A percentile compares a stretch with the other conserved stretches of the same genome.
Evolutionary conservation across 257 asterid species (phyloP).

Genomic region (Nicotiana noctiflora): DNA sequence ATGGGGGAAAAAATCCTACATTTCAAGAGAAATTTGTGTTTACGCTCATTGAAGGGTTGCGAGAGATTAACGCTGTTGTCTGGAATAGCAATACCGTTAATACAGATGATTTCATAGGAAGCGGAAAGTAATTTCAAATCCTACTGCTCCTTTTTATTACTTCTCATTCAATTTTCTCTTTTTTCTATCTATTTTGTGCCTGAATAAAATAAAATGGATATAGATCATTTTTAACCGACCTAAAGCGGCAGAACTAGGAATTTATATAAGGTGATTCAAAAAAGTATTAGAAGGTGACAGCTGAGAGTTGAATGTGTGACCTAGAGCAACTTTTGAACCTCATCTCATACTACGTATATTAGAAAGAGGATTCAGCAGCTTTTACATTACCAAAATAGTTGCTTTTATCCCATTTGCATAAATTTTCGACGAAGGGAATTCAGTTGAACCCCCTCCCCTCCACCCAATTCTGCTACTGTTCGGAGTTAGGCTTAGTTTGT

Average conservation of each 20-base stretch:
- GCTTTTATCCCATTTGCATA: no score
- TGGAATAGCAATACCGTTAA: constrained; percentile 92
- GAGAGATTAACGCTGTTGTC: constrained; percentile 58
- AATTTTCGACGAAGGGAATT: no score
- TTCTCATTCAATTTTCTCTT: not conserved
- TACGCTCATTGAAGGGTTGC: constrained; percentile 70
- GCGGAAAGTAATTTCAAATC: constrained; percentile 56
- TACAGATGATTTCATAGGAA: constrained; percentile 78
- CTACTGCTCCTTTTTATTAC: not conserved
- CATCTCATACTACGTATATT: no score
- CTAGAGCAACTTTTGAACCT: no score
- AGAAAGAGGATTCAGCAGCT: no score
- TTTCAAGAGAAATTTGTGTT: constrained; percentile 90
- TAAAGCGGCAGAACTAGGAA: no score
- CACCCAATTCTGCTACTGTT: no score
- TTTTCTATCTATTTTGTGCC: not conserved
- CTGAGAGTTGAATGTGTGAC: no score
- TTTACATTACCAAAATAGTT: no score
- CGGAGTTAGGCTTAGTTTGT: not conserved
- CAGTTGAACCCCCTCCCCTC: not conserved
- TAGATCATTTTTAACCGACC: not conserved
- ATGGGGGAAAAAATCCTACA: constrained; percentile 88
- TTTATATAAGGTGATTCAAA: no score
- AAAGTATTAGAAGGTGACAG: no score
- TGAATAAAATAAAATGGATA: not conserved